A percentile compares a stretch with the other conserved stretches of the same genome.
phyloP scores from a whole-genome alignment of 2,329 filamentous ascomycete species.

The Huntiella omanensis region DNA sequence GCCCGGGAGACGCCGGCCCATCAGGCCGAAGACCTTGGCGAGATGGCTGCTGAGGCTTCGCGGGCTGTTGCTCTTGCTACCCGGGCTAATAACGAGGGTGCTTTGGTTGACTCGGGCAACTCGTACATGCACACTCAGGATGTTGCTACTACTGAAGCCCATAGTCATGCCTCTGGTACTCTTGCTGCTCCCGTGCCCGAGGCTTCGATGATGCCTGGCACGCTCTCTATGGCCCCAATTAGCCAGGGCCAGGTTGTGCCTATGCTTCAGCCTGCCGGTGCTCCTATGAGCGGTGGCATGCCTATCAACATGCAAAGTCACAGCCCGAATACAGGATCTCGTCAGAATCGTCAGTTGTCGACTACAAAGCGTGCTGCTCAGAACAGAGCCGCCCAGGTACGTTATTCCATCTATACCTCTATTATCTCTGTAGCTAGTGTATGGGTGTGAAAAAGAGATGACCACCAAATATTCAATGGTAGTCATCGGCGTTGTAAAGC shows the following conservation, averaged over 20 bases:
- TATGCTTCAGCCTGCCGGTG: neutral
- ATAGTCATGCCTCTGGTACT: neutral
- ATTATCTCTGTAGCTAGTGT: too few relatives aligned
- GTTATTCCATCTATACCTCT: conserved; percentile 15
- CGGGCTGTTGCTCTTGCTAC: neutral
- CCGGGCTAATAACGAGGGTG: neutral
- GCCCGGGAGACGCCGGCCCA: conserved; percentile 1
- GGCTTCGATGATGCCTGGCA: conserved; percentile 21
- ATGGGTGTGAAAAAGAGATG: too few relatives aligned
- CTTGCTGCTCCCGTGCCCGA: conserved; percentile 8
- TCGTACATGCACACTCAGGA: conserved; percentile 1
- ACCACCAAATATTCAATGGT: too few relatives aligned
- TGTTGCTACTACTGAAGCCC: neutral
- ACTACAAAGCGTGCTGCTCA: conserved; percentile 93
- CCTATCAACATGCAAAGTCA: conserved; percentile 17
- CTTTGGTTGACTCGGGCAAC: neutral
- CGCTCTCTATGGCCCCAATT: conserved; percentile 2
- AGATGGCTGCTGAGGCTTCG: conserved; percentile 6
- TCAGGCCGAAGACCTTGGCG: neutral
- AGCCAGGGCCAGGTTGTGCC: neutral
- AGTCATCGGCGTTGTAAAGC: too few relatives aligned
- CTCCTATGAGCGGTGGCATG: conserved; percentile 14
- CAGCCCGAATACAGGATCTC: conserved; percentile 44
- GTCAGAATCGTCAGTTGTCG: conserved; percentile 67
- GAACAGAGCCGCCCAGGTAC: conserved; percentile 89